Conservation (phyloP, 192 early-diverging fungal genomes). For the Coemansia sp. region DNA sequence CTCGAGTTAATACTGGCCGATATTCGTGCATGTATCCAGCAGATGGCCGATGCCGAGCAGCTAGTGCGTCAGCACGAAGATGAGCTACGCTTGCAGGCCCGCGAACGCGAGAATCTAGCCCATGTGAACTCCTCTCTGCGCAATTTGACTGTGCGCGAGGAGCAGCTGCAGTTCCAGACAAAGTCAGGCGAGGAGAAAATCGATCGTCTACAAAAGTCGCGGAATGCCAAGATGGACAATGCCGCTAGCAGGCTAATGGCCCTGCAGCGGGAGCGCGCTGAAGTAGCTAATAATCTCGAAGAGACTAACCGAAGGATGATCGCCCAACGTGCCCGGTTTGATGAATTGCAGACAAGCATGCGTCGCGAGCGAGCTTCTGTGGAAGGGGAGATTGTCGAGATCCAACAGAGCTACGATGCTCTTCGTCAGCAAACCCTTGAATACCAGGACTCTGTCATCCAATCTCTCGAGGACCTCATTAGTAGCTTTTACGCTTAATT, state of each 20-base stretch:
- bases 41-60: constrained; percentile 66
- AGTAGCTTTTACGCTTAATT: constrained; percentile 30
- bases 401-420: constrained; percentile 40
- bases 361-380: constrained; percentile 32
- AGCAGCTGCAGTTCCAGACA: constrained; percentile 46
- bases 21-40: constrained; percentile 54
- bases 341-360: constrained; percentile 27
- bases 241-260: constrained; percentile 12
- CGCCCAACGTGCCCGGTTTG: constrained; percentile 33
- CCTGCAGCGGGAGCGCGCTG: constrained; percentile 38
- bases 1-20: constrained; percentile 60
- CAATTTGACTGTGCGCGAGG: constrained; percentile 39
- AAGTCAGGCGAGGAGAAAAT: constrained; percentile 50
- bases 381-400: constrained; percentile 34
- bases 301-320: constrained; percentile 32
- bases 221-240: constrained; percentile 39
- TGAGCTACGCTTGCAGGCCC: constrained; percentile 33
- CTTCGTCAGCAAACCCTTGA: constrained; percentile 49
- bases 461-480: constrained; percentile 47
- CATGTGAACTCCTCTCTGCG: constrained; percentile 27
- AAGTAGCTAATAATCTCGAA: constrained; percentile 27
- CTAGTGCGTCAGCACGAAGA: constrained; percentile 56
- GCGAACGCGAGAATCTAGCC: constrained; percentile 16
- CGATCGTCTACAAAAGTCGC: constrained; percentile 39
- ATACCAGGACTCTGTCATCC: constrained; percentile 50